Evolutionary conservation across 2,329 filamentous ascomycete species (phyloP), one percentile per base, ranked within the genome.

Genomic region (Neopestalotiopsis clavispora): DNA sequence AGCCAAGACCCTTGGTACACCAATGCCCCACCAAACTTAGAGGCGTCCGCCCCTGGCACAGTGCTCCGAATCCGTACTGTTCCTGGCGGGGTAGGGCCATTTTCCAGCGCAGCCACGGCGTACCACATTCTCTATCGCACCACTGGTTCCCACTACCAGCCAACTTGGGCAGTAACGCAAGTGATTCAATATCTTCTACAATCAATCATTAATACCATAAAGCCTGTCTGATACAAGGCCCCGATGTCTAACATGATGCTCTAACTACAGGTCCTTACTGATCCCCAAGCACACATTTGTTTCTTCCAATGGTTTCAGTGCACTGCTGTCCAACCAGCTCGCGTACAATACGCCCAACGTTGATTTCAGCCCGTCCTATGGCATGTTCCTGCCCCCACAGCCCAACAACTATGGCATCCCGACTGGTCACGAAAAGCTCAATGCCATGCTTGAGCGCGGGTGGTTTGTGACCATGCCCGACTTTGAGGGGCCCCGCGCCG

Each of bases 131-230:
- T 65, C 20, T 65, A 65, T 30, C 62, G 62, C 13, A 52, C 62
- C 12, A 49, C 62, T 49, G 62, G 45, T 14, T 49, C 45, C 10
- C 42, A 14, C 14, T 56, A 65, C 20, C 38, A 56, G 23, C 62
- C 62, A 30, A 52, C 62, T n/a, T 65, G 40, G 4, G 62, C 62
- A 49, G 62, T 65, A 9, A 52, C 42, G 62, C 23, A 62, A 62
- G 59, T 62, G 32, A 30, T 28, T 10, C 0, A 13, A 59, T 14
- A 30, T 30, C 30, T 23, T 13, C n/a, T 42, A 4, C 10, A 20
- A 40, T 17, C 5, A 17, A 42, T 40, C n/a, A 42, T 40, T 14
- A 4, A 34, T 38, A 17, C 14, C 10, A 13, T 12, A 3, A 12
- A 28, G 10, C 23, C 23, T 23, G 23, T 23, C 23, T 17, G 3